A percentile compares a stretch with the other conserved stretches of the same genome.
Conservation (phyloP, 1,284 basidiomycete species). For the Leccinum subspadiceum region DNA sequence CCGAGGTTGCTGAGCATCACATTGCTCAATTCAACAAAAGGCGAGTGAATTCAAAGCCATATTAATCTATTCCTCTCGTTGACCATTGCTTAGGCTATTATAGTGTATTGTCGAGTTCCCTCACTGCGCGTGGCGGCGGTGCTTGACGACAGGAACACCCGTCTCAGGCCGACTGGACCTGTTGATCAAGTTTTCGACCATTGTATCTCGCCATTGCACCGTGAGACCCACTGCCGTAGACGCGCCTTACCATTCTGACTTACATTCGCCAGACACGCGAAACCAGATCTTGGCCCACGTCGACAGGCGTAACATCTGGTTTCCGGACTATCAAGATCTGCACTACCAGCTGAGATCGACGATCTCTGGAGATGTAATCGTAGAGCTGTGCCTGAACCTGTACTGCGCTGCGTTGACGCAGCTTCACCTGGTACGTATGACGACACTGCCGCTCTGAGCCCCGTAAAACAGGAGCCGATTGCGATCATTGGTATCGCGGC, state of each 20-base stretch:
- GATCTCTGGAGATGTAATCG: slow-evolving; percentile 42
- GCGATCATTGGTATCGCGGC: slow-evolving; percentile 72
- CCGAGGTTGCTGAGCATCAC: slow-evolving; percentile 34
- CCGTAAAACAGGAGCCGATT: slow-evolving; percentile 49
- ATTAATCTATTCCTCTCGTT: slow-evolving; percentile 3
- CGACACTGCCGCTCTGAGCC: not conserved
- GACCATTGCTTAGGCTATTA: slow-evolving; percentile 10
- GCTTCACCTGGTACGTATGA: slow-evolving; percentile 20
- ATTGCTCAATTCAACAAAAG: slow-evolving; percentile 39
- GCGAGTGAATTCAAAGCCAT: slow-evolving; percentile 22
- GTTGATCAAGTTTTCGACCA: slow-evolving; percentile 42
- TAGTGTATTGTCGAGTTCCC: slow-evolving; percentile 18
- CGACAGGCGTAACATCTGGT: slow-evolving; percentile 42
- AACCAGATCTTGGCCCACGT: slow-evolving; percentile 45
- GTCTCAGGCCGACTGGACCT: slow-evolving; percentile 58
- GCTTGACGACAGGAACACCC: slow-evolving; percentile 46
- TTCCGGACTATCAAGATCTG: slow-evolving; percentile 48
- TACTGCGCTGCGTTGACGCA: slow-evolving; percentile 32
- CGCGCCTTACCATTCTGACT: slow-evolving; percentile 53
- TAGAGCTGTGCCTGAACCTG: slow-evolving; percentile 30
- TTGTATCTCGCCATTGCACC: slow-evolving; percentile 33
- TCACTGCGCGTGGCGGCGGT: slow-evolving; percentile 51
- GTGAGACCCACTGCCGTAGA: slow-evolving; percentile 45
- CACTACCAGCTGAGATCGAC: slow-evolving; percentile 48
- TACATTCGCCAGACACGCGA: slow-evolving; percentile 36